These are phyloP conservation scores for Candida endomychidarum DNA, from an alignment of 805 yeast species.

Conservation along the genomic window DNA sequence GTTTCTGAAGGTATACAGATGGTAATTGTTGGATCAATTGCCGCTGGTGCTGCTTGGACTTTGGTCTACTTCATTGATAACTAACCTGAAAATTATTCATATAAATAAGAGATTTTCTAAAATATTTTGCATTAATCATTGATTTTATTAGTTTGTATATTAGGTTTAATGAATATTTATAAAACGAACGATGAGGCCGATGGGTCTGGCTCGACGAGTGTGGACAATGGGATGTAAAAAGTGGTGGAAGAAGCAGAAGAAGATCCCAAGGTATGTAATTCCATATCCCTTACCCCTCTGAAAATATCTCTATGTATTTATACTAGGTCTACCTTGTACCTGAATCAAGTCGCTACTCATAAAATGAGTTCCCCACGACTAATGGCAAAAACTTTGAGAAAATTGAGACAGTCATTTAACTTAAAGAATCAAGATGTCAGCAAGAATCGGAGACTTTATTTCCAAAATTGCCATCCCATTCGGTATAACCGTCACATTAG, in stretches of 20 bases:
- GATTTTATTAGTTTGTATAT: slow-evolving; percentile 3
- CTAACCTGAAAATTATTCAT: slow-evolving; percentile 6
- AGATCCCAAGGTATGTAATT: too few species aligned
- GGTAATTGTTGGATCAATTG: slow-evolving; percentile 94
- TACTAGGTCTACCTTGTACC: too few species aligned
- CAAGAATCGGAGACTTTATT: slow-evolving; percentile 36
- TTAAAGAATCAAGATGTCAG: slow-evolving; percentile 27
- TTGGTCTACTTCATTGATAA: slow-evolving; percentile 73
- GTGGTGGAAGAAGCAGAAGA: too few species aligned
- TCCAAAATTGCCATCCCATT: slow-evolving; percentile 64
- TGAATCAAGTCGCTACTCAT: too few species aligned
- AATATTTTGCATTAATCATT: slow-evolving; percentile 1
- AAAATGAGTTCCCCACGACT: neutral
- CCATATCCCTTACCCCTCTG: too few species aligned
- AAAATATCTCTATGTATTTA: too few species aligned
- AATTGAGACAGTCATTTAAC: neutral
- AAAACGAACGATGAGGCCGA: too few species aligned
- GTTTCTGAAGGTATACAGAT: slow-evolving; percentile 82
- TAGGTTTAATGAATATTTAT: slow-evolving; percentile 1
- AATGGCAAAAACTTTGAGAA: neutral
- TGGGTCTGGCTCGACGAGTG: too few species aligned
- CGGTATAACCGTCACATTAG: slow-evolving; percentile 67
- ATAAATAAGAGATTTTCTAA: neutral
- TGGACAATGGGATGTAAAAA: too few species aligned
- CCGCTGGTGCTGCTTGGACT: slow-evolving; percentile 96